These are phyloP conservation scores for Fusarium stilboides DNA, from an alignment of 2,329 filamentous ascomycete species.

Conservation along the genomic window DNA sequence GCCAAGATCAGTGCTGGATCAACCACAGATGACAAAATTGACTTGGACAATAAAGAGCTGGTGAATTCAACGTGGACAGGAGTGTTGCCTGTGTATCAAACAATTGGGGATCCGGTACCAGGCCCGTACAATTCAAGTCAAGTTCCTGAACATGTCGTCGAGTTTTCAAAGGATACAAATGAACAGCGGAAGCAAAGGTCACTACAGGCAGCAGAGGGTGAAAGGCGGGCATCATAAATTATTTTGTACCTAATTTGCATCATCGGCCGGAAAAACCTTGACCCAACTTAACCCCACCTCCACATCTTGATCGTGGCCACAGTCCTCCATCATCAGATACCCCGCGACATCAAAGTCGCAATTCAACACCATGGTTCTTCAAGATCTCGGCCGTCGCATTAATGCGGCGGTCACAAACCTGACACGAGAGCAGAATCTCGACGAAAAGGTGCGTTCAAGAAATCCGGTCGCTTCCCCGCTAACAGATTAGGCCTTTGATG, in stretches of 20 bases:
- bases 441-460: conserved; percentile 83
- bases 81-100: conserved; percentile 74
- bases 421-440: conserved; percentile 91
- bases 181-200: conserved; percentile 47
- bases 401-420: conserved; percentile 96
- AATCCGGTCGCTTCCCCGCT: conserved; percentile 29
- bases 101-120: conserved; percentile 75
- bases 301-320: conserved; percentile 48
- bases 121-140: conserved; percentile 71
- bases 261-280: conserved; percentile 36
- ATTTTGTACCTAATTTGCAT: neutral
- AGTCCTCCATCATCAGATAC: conserved; percentile 45
- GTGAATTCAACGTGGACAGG: conserved; percentile 68
- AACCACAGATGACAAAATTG: conserved; percentile 68
- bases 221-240: conserved; percentile 29
- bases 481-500: conserved; percentile 83
- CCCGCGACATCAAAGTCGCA: conserved; percentile 45
- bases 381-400: conserved; percentile 98
- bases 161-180: conserved; percentile 59
- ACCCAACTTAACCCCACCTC: conserved; percentile 38
- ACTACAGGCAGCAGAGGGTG: conserved; percentile 47
- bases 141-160: conserved; percentile 73
- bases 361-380: conserved; percentile 84
- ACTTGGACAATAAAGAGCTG: conserved; percentile 62
- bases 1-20: conserved; percentile 80